Base-by-base conservation (phyloP, 148 eudicot species). In the Arctostaphylos glauca region DNA sequence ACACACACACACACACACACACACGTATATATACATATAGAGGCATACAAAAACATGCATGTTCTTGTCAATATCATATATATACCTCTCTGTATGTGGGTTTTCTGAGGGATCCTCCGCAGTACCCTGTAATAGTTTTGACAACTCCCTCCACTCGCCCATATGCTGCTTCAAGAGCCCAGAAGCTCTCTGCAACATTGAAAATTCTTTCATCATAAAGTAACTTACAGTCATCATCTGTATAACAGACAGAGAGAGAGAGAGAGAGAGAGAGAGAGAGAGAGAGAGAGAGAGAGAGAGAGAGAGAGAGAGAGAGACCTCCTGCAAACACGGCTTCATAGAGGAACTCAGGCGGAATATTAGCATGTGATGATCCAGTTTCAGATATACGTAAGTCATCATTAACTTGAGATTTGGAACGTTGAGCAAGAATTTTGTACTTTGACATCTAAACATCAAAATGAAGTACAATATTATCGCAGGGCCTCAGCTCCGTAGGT, bases 121-220 rank as follows among this genome's bases (percentile, higher is more conserved):
- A 82, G 62, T 82, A 87, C 19, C 87, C 89, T 6, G 87, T 84
- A 21, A 83, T 74, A 50, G 89, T 81, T 72, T 78, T 81, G 66
- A 79, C 1, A 59, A 87, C 87, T 70, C 89, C 89, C 53, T 82
- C 59, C n/a, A 79, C 77, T 15, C 43, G 81, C n/a, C 89, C 89
- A 64, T 75, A 87, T n/a, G 87, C 85, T 60, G 89, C 76, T 87
- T 87, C 87, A 75, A 84, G 74, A 66, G 41, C 70, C 85, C 83
- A 48, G 67, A 87, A 87, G 77, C 68, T 75, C 14, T 84, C 87
- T 82, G 56, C 50, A 43, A 44, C 18, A 31, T 31, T 31, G 38
- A 31, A 31, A 31, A 31, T 31, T 31, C 38, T 31, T 31, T 31
- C 1, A 31, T 1, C 38, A 31, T 31, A 31, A 31, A 31, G 38